Percentiles rank a stretch among this genome's conserved stretches.
Evolutionary conservation across 2,329 filamentous ascomycete species (phyloP).

Genomic region (Colletotrichum lupini): DNA sequence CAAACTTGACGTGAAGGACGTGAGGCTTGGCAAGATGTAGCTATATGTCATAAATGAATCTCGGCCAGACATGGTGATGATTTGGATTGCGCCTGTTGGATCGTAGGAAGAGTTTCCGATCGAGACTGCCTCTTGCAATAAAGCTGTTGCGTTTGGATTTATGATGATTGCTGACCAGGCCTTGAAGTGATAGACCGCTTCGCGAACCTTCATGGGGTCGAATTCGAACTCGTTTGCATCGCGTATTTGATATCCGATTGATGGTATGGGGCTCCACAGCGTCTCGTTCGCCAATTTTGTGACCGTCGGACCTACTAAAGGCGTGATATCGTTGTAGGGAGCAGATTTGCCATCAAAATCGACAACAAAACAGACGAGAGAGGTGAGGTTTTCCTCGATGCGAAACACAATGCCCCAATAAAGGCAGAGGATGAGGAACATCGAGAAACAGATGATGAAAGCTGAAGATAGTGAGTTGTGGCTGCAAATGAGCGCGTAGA

Average conservation of each 20-base stretch:
- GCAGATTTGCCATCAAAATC: slow-evolving; percentile 13
- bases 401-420: slow-evolving; percentile 23
- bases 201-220: slow-evolving; percentile 15
- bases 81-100: slow-evolving; percentile 17
- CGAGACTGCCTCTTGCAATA: slow-evolving; percentile 4
- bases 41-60: slow-evolving; percentile 28
- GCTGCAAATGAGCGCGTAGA: neutral
- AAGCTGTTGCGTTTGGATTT: slow-evolving; percentile 17
- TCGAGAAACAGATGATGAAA: slow-evolving; percentile 9
- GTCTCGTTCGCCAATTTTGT: slow-evolving; percentile 11
- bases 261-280: slow-evolving; percentile 1
- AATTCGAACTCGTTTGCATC: slow-evolving; percentile 14
- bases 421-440: slow-evolving; percentile 12
- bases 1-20: neutral
- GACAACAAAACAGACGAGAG: slow-evolving; percentile 17
- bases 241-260: slow-evolving; percentile 22
- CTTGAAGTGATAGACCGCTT: slow-evolving; percentile 19
- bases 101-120: slow-evolving; percentile 18
- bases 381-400: slow-evolving; percentile 19
- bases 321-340: neutral
- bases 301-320: slow-evolving; percentile 7
- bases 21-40: slow-evolving; percentile 22
- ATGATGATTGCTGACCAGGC: slow-evolving; percentile 23
- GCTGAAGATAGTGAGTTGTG: neutral
- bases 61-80: slow-evolving; percentile 19